Evolutionary conservation across 129 eudicot genomes (phyloP).

Genomic region (Flaveria sonorensis): DNA sequence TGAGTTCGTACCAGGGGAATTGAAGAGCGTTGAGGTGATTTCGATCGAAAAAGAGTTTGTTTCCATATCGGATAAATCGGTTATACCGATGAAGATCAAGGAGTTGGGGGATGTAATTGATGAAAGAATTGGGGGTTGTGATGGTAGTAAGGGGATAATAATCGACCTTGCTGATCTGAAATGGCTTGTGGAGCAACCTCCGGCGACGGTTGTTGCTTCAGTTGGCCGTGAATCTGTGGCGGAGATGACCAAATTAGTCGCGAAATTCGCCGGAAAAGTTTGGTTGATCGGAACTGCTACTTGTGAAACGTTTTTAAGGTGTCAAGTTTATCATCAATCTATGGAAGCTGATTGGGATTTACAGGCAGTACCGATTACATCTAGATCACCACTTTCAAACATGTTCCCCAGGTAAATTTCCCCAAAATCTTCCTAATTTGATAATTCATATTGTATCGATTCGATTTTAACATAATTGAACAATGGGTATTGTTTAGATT

Average conservation of each 20-base stretch:
- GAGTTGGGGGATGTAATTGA: constrained; percentile 56
- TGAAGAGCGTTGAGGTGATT: constrained; percentile 52
- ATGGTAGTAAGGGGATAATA: constrained; percentile 43
- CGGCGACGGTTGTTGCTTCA: constrained; percentile 40
- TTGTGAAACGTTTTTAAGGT: constrained; percentile 90
- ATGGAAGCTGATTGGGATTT: constrained; percentile 96
- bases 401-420: constrained; percentile 70
- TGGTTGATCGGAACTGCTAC: constrained; percentile 94
- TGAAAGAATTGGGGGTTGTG: constrained; percentile 32
- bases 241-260: constrained; percentile 61
- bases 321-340: constrained; percentile 88
- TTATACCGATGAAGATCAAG: constrained; percentile 45
- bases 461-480: neutral
- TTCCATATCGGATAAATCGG: constrained; percentile 35
- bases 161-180: constrained; percentile 70
- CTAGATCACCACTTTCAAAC: constrained; percentile 65
- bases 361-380: constrained; percentile 86
- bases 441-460: neutral
- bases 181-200: constrained; percentile 82
- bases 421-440: neutral
- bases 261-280: constrained; percentile 47
- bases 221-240: constrained; percentile 45
- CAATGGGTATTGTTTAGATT: constrained; percentile 8
- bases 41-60: constrained; percentile 49
- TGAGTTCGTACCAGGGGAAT: constrained; percentile 41